phyloP scores from a whole-genome alignment of 139 green algal genomes.

The Eudorina sp. region DNA sequence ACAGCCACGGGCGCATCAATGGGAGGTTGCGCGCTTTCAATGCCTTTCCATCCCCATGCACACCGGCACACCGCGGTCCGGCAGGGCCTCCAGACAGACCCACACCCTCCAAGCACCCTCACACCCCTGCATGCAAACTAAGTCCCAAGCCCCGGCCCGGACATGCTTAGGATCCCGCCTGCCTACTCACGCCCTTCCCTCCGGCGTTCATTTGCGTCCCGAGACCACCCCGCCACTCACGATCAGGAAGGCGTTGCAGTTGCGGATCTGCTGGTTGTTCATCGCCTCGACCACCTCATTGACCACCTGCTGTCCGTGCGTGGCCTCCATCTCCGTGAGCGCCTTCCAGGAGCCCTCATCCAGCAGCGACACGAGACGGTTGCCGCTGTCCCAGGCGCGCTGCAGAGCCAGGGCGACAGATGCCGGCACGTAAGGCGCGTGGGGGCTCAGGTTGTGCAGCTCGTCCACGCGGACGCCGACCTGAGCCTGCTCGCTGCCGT shows the following conservation, averaged over 20 bases:
- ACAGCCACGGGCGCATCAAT: no score
- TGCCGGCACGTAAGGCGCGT: constrained; percentile 68
- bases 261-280: constrained; percentile 53
- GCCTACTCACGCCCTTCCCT: no score
- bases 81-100: no score
- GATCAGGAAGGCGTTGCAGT: constrained; percentile 68
- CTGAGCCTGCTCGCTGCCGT: constrained; percentile 63
- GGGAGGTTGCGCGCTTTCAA: no score
- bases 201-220: no score
- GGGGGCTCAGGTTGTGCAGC: constrained; percentile 69
- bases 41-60: no score
- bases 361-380: constrained; percentile 71
- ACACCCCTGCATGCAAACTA: no score
- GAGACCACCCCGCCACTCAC: constrained; percentile 50
- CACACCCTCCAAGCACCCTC: no score
- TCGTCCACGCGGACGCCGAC: constrained; percentile 76
- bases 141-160: no score
- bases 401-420: constrained; percentile 71
- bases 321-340: constrained; percentile 47
- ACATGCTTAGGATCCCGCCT: no score
- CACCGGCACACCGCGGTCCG: no score
- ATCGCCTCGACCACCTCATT: constrained; percentile 57
- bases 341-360: constrained; percentile 65
- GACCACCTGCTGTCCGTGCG: constrained; percentile 49
- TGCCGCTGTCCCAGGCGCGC: constrained; percentile 74